Evolutionary conservation across 306 rosid genomes (phyloP).

Genomic region (Senna siamea): DNA sequence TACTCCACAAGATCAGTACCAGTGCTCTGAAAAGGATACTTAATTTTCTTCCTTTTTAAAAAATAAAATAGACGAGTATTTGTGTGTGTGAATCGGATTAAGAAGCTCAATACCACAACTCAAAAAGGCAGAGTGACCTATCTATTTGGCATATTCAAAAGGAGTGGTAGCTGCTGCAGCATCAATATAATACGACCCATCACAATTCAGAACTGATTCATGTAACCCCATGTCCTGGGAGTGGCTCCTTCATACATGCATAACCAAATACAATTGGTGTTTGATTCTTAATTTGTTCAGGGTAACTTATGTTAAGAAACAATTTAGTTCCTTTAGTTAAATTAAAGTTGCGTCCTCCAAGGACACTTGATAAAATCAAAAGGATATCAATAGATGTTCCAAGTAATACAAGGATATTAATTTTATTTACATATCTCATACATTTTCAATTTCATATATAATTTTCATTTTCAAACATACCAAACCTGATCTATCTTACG

Average conservation of each 20-base stretch:
- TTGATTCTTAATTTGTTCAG: no score
- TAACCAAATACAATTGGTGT: no score
- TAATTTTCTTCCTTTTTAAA: background rate
- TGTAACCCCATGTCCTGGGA: background rate
- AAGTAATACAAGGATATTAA: no score
- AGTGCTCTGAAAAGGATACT: background rate
- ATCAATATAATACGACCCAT: background rate
- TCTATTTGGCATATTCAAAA: constrained; percentile 6
- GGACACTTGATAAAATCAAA: no score
- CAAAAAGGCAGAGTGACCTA: no score
- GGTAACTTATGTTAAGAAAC: background rate
- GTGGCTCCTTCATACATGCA: background rate
- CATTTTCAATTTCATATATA: no score
- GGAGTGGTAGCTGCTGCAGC: background rate
- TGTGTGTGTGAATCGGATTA: background rate
- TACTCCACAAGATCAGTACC: no score
- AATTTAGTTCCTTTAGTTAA: background rate
- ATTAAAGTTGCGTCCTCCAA: no score
- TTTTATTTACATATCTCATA: no score
- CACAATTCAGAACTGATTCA: background rate
- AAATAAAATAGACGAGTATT: background rate
- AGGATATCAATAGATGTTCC: no score
- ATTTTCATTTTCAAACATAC: no score
- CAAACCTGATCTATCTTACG: no score
- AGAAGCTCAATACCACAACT: background rate